These are phyloP conservation scores for Capsicum rhomboideum DNA, from an alignment of 257 asterid genomes.

Conservation along the genomic window DNA sequence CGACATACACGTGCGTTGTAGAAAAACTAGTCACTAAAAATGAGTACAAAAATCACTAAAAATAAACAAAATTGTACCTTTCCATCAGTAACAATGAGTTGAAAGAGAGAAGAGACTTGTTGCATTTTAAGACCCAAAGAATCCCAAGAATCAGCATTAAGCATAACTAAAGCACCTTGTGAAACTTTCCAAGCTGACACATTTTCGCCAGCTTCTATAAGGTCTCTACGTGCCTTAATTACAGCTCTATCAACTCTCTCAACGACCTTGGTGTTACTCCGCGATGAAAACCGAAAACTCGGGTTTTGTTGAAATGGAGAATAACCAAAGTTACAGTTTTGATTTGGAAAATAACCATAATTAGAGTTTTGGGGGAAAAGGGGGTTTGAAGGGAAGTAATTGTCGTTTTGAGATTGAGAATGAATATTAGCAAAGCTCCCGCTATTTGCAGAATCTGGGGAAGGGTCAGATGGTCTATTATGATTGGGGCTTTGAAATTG, in stretches of 20 bases:
- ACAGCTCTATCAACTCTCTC: slow-evolving; percentile 63
- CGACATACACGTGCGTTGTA: too few species aligned
- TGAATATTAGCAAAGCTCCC: background rate
- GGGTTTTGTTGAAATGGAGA: background rate
- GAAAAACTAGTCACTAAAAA: too few species aligned
- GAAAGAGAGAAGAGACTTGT: slow-evolving; percentile 65
- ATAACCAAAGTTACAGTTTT: background rate
- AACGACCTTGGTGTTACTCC: slow-evolving; percentile 18
- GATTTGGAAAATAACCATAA: background rate
- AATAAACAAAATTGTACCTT: slow-evolving; percentile 36
- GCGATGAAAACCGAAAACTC: background rate
- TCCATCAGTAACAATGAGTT: slow-evolving; percentile 46
- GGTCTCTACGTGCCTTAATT: slow-evolving; percentile 34
- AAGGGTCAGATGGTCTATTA: background rate
- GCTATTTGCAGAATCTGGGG: too few species aligned
- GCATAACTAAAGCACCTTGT: slow-evolving; percentile 47
- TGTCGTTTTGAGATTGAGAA: background rate
- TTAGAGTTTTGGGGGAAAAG: slow-evolving; percentile 14
- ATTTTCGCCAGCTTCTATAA: slow-evolving; percentile 33
- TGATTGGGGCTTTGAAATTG: background rate
- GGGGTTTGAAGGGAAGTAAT: background rate
- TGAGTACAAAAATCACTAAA: background rate
- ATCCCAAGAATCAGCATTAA: slow-evolving; percentile 71
- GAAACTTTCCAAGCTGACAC: slow-evolving; percentile 80
- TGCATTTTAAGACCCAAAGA: slow-evolving; percentile 73